Conservation (phyloP, 129 eudicot genomes). For the Helianthus annuus region DNA sequence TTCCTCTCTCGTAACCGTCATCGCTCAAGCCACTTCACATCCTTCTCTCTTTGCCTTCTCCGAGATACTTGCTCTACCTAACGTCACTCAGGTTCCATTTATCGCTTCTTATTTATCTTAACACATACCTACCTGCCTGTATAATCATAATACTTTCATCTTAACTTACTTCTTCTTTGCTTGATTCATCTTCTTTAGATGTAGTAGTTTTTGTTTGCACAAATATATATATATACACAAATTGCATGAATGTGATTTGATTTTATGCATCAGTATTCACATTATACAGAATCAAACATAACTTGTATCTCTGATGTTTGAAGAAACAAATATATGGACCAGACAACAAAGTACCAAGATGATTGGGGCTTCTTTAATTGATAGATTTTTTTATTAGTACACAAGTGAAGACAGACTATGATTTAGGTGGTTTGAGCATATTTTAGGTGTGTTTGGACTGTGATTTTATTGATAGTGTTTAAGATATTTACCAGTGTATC, state of each 20-base stretch:
- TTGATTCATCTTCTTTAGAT: not conserved
- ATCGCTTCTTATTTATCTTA: not conserved
- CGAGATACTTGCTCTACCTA: constrained; percentile 34
- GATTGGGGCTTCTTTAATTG: not conserved
- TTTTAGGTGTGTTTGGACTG: not conserved
- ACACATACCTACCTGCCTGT: not conserved
- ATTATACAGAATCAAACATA: not conserved
- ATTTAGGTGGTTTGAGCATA: not conserved
- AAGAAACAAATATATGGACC: not conserved
- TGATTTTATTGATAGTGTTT: too few species aligned
- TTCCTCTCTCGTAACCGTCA: constrained; percentile 23
- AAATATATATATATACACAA: not conserved
- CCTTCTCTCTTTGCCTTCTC: constrained; percentile 42
- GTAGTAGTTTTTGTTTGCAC: constrained; percentile 3
- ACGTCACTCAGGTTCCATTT: constrained; percentile 26
- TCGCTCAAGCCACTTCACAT: constrained; percentile 36
- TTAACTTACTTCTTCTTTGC: not conserved
- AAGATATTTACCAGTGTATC: too few species aligned
- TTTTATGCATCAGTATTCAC: not conserved
- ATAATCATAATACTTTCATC: not conserved
- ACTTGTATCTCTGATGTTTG: not conserved
- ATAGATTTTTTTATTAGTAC: not conserved
- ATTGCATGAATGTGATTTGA: constrained; percentile 12
- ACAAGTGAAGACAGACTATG: not conserved
- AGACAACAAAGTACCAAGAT: not conserved